Evolutionary conservation across 768 basidiomycete species (phyloP).

Genomic region (Candolleomyces aberdarensis): DNA sequence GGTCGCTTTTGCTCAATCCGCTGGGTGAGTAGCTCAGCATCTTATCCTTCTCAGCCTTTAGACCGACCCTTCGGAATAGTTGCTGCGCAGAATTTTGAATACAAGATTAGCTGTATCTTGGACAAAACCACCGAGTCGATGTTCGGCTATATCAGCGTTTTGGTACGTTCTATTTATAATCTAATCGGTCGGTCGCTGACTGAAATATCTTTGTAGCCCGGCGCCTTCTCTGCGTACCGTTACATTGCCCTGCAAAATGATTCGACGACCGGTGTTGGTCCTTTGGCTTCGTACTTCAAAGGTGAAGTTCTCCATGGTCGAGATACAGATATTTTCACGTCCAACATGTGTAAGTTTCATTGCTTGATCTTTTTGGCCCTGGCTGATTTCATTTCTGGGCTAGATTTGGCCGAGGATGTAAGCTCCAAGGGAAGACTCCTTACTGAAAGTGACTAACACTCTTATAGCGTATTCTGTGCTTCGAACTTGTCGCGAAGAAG

Average conservation of each 20-base stretch:
- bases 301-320: slow-evolving; percentile 84
- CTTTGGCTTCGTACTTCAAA: slow-evolving; percentile 95
- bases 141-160: slow-evolving; percentile 95
- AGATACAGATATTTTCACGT: slow-evolving; percentile 90
- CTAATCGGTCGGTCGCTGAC: neutral
- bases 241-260: slow-evolving; percentile 91
- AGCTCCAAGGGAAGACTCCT: slow-evolving; percentile 13
- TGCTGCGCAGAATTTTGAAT: slow-evolving; percentile 95
- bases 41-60: neutral
- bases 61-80: slow-evolving; percentile 37
- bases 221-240: slow-evolving; percentile 90
- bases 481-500: slow-evolving; percentile 73
- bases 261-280: slow-evolving; percentile 65
- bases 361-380: neutral
- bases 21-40: slow-evolving; percentile 47
- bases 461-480: slow-evolving; percentile 74
- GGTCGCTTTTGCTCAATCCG: slow-evolving; percentile 80
- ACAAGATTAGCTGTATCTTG: slow-evolving; percentile 87
- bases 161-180: slow-evolving; percentile 45
- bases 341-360: slow-evolving; percentile 81
- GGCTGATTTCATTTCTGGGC: slow-evolving; percentile 7
- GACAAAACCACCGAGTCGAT: slow-evolving; percentile 87
- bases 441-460: slow-evolving; percentile 5
- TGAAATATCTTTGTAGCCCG: slow-evolving; percentile 50
- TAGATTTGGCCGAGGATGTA: slow-evolving; percentile 89